phyloP scores from a whole-genome alignment of 352 stramenopile genomes.

The Globisporangium barbulae region DNA sequence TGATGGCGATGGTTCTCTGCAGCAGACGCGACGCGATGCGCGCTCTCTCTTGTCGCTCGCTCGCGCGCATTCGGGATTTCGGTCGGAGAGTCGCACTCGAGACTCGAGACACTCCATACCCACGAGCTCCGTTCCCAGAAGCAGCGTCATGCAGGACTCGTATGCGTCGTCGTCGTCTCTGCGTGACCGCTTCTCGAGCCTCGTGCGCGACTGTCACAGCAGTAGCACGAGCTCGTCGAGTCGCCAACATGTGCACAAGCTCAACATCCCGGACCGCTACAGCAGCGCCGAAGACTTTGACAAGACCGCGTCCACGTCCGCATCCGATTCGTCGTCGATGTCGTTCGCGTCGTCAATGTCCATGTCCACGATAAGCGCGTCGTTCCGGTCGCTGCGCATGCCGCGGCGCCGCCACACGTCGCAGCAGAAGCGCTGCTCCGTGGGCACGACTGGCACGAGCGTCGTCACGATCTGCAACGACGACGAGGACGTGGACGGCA shows the following conservation, averaged over 20 bases:
- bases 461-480: conserved; percentile 11
- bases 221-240: not conserved
- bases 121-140: not conserved
- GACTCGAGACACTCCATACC: not conserved
- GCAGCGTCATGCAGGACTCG: not conserved
- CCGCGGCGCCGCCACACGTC: conserved; percentile 4
- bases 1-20: not conserved
- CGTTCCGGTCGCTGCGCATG: conserved; percentile 9
- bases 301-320: conserved; percentile 1
- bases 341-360: not conserved
- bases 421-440: conserved; percentile 11
- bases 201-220: conserved; percentile 1
- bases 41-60: not conserved
- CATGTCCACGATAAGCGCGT: not conserved
- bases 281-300: conserved; percentile 8
- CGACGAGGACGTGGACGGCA: conserved; percentile 4
- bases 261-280: conserved; percentile 10
- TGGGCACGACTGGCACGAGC: conserved; percentile 15
- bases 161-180: not conserved
- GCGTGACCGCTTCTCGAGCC: not conserved
- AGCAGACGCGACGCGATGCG: not conserved
- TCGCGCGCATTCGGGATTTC: conserved; percentile 6
- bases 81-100: not conserved
- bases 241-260: conserved; percentile 3
- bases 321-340: not conserved